Conservation (phyloP, 495 filamentous ascomycete genomes). For the Neurospora sp. region DNA sequence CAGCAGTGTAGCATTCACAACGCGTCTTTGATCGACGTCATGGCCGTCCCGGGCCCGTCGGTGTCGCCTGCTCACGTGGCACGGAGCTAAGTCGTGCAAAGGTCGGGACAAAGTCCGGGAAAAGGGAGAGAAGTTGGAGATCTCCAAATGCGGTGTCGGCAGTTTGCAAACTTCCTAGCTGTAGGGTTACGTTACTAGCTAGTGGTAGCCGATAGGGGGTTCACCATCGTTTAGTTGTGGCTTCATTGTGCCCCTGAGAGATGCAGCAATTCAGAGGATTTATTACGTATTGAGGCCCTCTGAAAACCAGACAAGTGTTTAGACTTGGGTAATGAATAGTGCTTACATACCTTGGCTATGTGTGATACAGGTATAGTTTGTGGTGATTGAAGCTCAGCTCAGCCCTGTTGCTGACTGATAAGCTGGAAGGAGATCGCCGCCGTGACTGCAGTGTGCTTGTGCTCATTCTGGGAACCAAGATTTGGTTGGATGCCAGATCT, state of each 20-base stretch:
- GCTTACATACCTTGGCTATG: neutral
- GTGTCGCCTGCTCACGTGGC: conserved; percentile 8
- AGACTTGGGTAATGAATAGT: neutral
- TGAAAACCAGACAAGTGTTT: neutral
- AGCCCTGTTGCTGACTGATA: neutral
- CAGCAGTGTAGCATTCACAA: neutral
- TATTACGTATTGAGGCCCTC: neutral
- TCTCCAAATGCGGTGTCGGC: neutral
- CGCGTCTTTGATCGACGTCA: neutral
- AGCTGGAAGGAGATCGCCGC: neutral
- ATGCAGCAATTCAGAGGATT: neutral
- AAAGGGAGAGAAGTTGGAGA: neutral
- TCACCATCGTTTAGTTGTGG: neutral
- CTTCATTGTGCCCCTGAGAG: neutral
- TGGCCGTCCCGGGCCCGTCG: neutral
- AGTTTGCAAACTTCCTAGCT: neutral
- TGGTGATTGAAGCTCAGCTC: neutral
- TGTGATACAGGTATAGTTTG: neutral
- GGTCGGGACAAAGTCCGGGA: neutral
- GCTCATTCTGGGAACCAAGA: neutral
- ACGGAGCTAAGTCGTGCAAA: neutral
- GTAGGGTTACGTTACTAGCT: neutral
- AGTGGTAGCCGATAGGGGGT: neutral
- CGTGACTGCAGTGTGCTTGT: neutral
- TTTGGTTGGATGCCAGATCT: neutral